Percentiles rank a stretch among this genome's conserved stretches.
These are phyloP conservation scores for Fomitopsis schrenkii DNA, from an alignment of 1,284 basidiomycete species.

Conservation along the genomic window DNA sequence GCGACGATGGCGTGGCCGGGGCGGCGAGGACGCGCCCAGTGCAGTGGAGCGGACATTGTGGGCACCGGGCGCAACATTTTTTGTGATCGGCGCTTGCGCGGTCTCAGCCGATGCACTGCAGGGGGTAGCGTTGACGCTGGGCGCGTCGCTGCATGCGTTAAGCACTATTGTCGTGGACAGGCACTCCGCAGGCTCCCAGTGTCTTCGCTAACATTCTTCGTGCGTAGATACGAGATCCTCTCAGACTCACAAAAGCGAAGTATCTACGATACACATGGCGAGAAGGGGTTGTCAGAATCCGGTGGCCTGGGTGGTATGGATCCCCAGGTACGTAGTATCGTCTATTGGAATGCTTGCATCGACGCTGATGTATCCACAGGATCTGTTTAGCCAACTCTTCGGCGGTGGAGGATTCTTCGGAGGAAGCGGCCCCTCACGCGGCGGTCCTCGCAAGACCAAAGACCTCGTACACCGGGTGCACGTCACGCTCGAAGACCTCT, in stretches of 20 bases:
- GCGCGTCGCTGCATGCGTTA: background rate
- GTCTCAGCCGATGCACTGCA: background rate
- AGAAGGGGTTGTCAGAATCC: constrained; percentile 85
- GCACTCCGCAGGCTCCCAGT: background rate
- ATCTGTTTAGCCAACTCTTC: constrained; percentile 98
- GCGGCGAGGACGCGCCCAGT: background rate
- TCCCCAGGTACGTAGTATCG: constrained; percentile 60
- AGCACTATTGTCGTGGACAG: background rate
- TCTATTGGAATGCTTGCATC: background rate
- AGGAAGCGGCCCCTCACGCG: constrained; percentile 55
- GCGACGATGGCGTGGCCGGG: background rate
- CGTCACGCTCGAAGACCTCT: constrained; percentile 96
- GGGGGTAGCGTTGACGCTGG: background rate
- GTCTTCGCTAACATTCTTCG: background rate
- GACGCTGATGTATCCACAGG: constrained; percentile 40
- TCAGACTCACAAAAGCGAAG: constrained; percentile 85
- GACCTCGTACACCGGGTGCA: constrained; percentile 97
- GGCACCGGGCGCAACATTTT: background rate
- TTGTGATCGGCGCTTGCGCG: background rate
- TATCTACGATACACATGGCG: constrained; percentile 91
- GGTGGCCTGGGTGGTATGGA: constrained; percentile 97
- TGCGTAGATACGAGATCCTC: constrained; percentile 83
- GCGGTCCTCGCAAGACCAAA: constrained; percentile 96
- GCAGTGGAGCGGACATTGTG: background rate
- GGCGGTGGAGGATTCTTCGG: constrained; percentile 68